Conservation (phyloP, 129 eudicot species). For the Oenanthe sinensis region DNA sequence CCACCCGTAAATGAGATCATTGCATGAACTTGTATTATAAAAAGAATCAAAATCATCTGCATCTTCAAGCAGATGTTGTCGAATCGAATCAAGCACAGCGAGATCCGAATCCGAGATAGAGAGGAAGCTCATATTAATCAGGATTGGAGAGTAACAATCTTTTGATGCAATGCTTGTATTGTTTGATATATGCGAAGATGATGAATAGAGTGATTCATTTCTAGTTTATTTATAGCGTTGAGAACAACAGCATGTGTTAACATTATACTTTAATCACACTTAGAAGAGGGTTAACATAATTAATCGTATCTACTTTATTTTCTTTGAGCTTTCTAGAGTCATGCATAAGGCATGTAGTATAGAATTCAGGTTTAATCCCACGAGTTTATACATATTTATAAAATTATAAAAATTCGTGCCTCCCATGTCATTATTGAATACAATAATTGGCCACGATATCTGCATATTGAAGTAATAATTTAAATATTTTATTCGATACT, state of each 20-base stretch:
- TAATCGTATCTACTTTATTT: no score
- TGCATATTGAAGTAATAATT: background rate
- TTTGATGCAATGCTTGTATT: background rate
- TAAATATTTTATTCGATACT: background rate
- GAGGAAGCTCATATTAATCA: background rate
- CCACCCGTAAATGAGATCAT: background rate
- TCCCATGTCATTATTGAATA: background rate
- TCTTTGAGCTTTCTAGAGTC: background rate
- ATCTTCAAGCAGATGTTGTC: slow-evolving; percentile 6
- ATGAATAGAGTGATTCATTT: background rate
- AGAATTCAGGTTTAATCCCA: background rate
- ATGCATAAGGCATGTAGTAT: background rate
- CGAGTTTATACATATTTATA: background rate
- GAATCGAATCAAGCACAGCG: background rate
- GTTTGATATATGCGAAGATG: no score
- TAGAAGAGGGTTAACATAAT: background rate
- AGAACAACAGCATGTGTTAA: background rate
- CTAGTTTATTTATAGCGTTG: background rate
- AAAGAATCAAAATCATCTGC: background rate
- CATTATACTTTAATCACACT: background rate
- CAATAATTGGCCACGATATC: background rate
- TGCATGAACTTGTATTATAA: background rate
- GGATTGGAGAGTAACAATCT: background rate
- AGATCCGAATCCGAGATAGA: background rate
- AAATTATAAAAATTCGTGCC: background rate